These are phyloP conservation scores for Mercurialis annua DNA, from an alignment of 345 rosid species.

Conservation along the genomic window DNA sequence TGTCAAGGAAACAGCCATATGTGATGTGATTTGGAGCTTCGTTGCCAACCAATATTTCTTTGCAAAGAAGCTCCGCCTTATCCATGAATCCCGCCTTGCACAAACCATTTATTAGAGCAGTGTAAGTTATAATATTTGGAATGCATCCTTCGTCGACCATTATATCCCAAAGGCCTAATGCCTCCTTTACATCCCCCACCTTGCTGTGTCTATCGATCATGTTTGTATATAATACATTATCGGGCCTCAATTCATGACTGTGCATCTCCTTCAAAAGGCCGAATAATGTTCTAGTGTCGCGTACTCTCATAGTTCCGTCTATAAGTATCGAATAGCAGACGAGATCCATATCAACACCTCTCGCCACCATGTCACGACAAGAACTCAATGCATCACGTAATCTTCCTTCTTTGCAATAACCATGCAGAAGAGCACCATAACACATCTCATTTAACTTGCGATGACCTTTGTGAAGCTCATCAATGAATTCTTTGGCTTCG, in stretches of 20 bases:
- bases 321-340: conserved; percentile 80
- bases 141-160: conserved; percentile 68
- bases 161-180: conserved; percentile 64
- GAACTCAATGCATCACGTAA: conserved; percentile 57
- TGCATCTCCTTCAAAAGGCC: conserved; percentile 67
- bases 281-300: conserved; percentile 42
- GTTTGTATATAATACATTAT: conserved; percentile 65
- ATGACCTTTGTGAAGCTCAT: conserved; percentile 55
- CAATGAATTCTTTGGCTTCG: conserved; percentile 70
- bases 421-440: conserved; percentile 67
- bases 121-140: conserved; percentile 79
- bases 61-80: conserved; percentile 59
- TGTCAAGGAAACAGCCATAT: conserved; percentile 73
- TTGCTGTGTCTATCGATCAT: conserved; percentile 80
- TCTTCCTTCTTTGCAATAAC: conserved; percentile 82
- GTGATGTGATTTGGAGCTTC: conserved; percentile 71
- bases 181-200: conserved; percentile 65
- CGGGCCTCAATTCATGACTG: conserved; percentile 65
- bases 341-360: conserved; percentile 79
- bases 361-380: conserved; percentile 62
- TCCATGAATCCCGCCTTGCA: conserved; percentile 70
- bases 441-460: conserved; percentile 75
- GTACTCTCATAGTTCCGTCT: conserved; percentile 61
- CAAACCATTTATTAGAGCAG: conserved; percentile 74
- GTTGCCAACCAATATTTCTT: conserved; percentile 48